phyloP scores from a whole-genome alignment of 2,329 filamentous ascomycete genomes.

The Tolypocladium amazonense region DNA sequence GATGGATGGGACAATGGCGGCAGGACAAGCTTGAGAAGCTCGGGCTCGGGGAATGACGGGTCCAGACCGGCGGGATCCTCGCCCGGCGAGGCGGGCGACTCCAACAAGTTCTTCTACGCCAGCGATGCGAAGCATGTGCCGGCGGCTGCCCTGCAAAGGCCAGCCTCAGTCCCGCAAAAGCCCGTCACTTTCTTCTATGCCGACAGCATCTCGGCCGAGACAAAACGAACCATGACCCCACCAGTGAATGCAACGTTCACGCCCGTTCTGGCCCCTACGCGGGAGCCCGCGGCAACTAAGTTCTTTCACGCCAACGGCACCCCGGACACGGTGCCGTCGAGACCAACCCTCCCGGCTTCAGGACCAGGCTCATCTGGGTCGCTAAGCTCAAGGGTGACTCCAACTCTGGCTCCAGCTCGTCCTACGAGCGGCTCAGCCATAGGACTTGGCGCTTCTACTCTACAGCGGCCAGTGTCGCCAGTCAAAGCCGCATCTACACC shows the following conservation, averaged over 20 bases:
- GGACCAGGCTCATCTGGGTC: conserved; percentile 36
- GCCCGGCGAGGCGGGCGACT: conserved; percentile 16
- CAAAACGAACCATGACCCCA: conserved; percentile 21
- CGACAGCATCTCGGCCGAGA: conserved; percentile 34
- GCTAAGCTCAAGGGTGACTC: conserved; percentile 29
- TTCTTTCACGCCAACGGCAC: conserved; percentile 68
- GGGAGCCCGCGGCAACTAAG: conserved; percentile 41
- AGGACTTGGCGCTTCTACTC: conserved; percentile 7
- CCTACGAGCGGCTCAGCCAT: conserved; percentile 21
- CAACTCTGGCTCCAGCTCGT: conserved; percentile 28
- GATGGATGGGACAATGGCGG: conserved; percentile 31
- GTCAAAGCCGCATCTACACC: conserved; percentile 26
- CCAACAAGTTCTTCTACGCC: conserved; percentile 79
- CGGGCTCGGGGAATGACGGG: conserved; percentile 19
- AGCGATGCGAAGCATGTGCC: conserved; percentile 54
- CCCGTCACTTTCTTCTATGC: conserved; percentile 46
- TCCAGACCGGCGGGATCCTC: conserved; percentile 14
- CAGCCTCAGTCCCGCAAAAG: conserved; percentile 32
- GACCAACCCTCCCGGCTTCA: conserved; percentile 23
- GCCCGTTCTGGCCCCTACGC: conserved; percentile 21
- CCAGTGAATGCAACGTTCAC: conserved; percentile 18
- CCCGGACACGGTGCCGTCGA: conserved; percentile 31
- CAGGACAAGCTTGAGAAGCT: conserved; percentile 18
- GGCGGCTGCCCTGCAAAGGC: conserved; percentile 23
- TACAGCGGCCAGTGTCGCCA: conserved; percentile 40